Evolutionary conservation across 345 rosid species (phyloP).

Genomic region (Moricandia moricandioides): DNA sequence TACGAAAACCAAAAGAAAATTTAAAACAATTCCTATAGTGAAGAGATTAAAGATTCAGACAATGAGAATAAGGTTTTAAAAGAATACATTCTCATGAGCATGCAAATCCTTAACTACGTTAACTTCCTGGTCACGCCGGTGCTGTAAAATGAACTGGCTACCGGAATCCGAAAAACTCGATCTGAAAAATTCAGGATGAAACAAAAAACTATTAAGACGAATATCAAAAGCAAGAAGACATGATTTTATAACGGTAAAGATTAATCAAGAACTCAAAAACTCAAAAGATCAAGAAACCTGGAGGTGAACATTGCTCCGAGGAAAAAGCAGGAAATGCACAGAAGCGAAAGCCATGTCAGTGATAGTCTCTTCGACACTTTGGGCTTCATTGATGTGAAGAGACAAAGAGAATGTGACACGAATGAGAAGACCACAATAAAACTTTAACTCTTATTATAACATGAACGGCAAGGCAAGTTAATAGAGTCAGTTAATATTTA

Average conservation of each 20-base stretch:
- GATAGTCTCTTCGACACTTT: constrained; percentile 51
- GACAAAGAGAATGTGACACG: background rate
- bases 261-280: background rate
- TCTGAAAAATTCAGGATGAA: constrained; percentile 1
- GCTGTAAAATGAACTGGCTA: constrained; percentile 50
- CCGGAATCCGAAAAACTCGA: constrained; percentile 39
- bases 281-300: constrained; percentile 41
- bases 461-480: constrained; percentile 1
- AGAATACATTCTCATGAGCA: constrained; percentile 50
- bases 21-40: background rate
- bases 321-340: constrained; percentile 66
- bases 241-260: constrained; percentile 3
- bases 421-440: constrained; percentile 14
- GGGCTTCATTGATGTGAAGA: constrained; percentile 50
- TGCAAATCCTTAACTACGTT: constrained; percentile 50
- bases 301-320: constrained; percentile 72
- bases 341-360: constrained; percentile 62
- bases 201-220: background rate
- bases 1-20: background rate
- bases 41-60: background rate
- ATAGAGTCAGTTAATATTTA: background rate
- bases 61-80: background rate
- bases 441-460: background rate
- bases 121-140: constrained; percentile 57
- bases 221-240: background rate